These are phyloP conservation scores for Neoascochyta sp. DNA, from an alignment of 2,329 filamentous ascomycete species.

Conservation along the genomic window DNA sequence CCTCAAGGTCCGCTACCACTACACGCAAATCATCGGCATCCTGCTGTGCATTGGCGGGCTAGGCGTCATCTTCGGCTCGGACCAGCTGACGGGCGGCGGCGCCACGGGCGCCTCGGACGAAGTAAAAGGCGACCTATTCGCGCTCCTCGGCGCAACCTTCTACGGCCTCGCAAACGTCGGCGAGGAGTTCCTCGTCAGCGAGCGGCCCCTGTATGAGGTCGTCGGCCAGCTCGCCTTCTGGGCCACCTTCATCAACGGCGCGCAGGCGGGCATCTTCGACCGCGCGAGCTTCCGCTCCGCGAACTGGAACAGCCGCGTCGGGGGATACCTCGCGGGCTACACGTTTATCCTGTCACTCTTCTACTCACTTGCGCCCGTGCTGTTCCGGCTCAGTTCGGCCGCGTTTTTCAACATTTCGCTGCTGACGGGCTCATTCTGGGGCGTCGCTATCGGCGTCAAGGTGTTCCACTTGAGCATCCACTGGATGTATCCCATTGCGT, in stretches of 20 bases:
- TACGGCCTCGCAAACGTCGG: slow-evolving; percentile 90
- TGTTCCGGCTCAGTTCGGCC: slow-evolving; percentile 84
- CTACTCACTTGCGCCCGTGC: slow-evolving; percentile 80
- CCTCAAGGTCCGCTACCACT: slow-evolving; percentile 84
- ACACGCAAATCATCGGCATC: slow-evolving; percentile 81
- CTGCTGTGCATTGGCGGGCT: slow-evolving; percentile 86
- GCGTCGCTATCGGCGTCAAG: slow-evolving; percentile 82
- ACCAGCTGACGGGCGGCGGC: slow-evolving; percentile 76
- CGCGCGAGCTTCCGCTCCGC: slow-evolving; percentile 60
- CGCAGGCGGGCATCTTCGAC: slow-evolving; percentile 89
- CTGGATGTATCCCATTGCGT: slow-evolving; percentile 92
- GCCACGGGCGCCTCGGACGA: slow-evolving; percentile 65
- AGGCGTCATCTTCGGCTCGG: slow-evolving; percentile 79
- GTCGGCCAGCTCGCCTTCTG: slow-evolving; percentile 86
- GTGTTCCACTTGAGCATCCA: slow-evolving; percentile 79
- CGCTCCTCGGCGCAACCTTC: slow-evolving; percentile 79
- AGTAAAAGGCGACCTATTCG: slow-evolving; percentile 90
- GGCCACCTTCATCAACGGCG: slow-evolving; percentile 85
- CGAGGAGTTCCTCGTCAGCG: slow-evolving; percentile 90
- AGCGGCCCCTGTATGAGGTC: slow-evolving; percentile 85
- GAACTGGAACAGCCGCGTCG: slow-evolving; percentile 52
- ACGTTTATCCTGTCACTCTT: slow-evolving; percentile 80
- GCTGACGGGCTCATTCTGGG: slow-evolving; percentile 95
- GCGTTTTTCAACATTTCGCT: slow-evolving; percentile 97
- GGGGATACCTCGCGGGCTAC: slow-evolving; percentile 84